Percentiles rank a stretch among this genome's conserved stretches.
Evolutionary conservation across 2,329 filamentous ascomycete genomes (phyloP).

Genomic region (Aureobasidium vineae): DNA sequence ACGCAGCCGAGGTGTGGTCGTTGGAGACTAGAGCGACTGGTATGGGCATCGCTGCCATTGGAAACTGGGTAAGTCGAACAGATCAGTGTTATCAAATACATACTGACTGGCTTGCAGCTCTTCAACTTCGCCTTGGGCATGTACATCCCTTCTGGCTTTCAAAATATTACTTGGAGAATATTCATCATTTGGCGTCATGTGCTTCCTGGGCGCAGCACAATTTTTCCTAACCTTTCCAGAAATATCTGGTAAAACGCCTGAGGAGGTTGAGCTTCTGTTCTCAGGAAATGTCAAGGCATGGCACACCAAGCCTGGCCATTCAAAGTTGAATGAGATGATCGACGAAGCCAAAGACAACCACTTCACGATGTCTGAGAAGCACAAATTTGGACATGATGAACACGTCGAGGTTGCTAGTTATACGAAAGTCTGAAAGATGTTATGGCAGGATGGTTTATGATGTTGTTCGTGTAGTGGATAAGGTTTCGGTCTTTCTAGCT

Average conservation of each 20-base stretch:
- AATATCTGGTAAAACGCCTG: slow-evolving; percentile 42
- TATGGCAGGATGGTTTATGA: not conserved
- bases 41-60: not conserved
- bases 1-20: not conserved
- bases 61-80: not conserved
- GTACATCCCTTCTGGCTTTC: slow-evolving; percentile 58
- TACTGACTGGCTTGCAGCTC: slow-evolving; percentile 32
- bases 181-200: slow-evolving; percentile 53
- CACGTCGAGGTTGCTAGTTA: slow-evolving; percentile 11
- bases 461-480: not conserved
- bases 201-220: slow-evolving; percentile 47
- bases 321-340: slow-evolving; percentile 35
- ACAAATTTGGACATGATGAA: not conserved
- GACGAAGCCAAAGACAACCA: slow-evolving; percentile 30
- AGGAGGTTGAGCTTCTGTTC: slow-evolving; percentile 44
- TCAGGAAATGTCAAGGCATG: slow-evolving; percentile 39
- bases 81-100: slow-evolving; percentile 47
- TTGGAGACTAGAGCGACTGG: not conserved
- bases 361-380: slow-evolving; percentile 29
- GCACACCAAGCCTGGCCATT: slow-evolving; percentile 41
- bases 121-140: slow-evolving; percentile 61
- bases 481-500: not conserved
- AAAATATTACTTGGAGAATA: slow-evolving; percentile 42
- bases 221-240: slow-evolving; percentile 49
- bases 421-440: slow-evolving; percentile 29